These are phyloP conservation scores for Phaeosphaeriaceae sp. DNA, from an alignment of 2,329 filamentous ascomycete species.

Conservation along the genomic window DNA sequence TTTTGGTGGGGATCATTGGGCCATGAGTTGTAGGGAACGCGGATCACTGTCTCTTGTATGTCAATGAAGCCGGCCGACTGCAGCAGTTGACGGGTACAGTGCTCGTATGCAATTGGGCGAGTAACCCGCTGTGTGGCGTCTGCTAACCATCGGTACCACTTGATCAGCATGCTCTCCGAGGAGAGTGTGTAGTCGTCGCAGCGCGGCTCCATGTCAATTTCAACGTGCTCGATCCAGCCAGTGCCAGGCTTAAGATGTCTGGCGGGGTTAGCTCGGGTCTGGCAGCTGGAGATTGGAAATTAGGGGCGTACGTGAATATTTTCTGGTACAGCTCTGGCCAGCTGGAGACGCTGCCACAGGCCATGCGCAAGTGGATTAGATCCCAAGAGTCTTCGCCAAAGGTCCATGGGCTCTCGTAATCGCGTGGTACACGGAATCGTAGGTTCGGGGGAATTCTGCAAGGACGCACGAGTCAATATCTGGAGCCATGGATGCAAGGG, in stretches of 20 bases:
- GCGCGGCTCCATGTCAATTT: slow-evolving; percentile 81
- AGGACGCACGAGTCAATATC: slow-evolving; percentile 31
- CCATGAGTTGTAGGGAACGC: slow-evolving; percentile 78
- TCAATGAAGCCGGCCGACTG: slow-evolving; percentile 78
- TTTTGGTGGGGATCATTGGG: slow-evolving; percentile 67
- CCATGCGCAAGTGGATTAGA: slow-evolving; percentile 81
- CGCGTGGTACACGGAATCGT: slow-evolving; percentile 70
- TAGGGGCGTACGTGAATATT: slow-evolving; percentile 63
- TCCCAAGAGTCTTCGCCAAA: slow-evolving; percentile 74
- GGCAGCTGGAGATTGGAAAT: slow-evolving; percentile 2
- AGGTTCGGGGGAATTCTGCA: slow-evolving; percentile 73
- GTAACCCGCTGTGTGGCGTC: slow-evolving; percentile 70
- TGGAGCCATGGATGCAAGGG: slow-evolving; percentile 48
- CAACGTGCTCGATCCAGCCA: slow-evolving; percentile 84
- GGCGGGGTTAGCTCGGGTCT: slow-evolving; percentile 28
- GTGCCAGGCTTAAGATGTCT: slow-evolving; percentile 78
- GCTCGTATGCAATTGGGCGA: slow-evolving; percentile 70
- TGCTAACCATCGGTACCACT: slow-evolving; percentile 74
- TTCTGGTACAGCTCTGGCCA: slow-evolving; percentile 79
- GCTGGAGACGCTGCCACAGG: slow-evolving; percentile 76
- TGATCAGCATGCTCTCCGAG: slow-evolving; percentile 62
- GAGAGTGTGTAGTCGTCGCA: slow-evolving; percentile 71
- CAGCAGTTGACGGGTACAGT: slow-evolving; percentile 66
- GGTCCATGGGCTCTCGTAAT: slow-evolving; percentile 80
- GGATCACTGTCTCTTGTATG: slow-evolving; percentile 72